Conservation (phyloP, 139 green algal species). For the Limnomonas spitsbergensis region DNA sequence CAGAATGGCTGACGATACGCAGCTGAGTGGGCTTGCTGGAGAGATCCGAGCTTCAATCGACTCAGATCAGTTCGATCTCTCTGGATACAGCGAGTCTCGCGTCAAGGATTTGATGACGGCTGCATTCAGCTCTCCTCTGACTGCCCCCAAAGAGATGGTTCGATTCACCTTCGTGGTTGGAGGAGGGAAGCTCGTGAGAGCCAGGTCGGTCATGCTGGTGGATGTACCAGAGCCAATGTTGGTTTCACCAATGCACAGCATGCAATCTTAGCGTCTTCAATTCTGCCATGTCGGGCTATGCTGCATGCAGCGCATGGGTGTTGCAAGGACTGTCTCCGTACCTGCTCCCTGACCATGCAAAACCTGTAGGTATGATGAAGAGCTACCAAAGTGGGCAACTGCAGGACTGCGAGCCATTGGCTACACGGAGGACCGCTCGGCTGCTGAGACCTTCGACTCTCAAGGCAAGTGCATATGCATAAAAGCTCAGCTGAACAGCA, state of each 20-base stretch:
- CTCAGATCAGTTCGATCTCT: constrained; percentile 17
- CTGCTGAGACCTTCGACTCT: constrained; percentile 12
- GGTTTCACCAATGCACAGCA: too few species aligned
- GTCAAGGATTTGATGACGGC: background rate
- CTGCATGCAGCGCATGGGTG: too few species aligned
- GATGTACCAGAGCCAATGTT: background rate
- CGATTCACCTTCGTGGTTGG: constrained; percentile 16
- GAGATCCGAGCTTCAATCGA: background rate
- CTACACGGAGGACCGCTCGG: constrained; percentile 12
- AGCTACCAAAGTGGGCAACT: constrained; percentile 13
- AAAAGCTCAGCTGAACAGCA: background rate
- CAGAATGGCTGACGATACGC: background rate
- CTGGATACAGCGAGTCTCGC: background rate
- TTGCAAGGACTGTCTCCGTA: too few species aligned
- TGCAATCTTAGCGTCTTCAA: too few species aligned
- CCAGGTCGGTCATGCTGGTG: background rate
- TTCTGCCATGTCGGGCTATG: too few species aligned
- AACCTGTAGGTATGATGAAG: constrained; percentile 15
- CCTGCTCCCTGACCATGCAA: too few species aligned
- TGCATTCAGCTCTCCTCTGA: constrained; percentile 15
- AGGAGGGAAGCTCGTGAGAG: constrained; percentile 12
- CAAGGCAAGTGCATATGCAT: constrained; percentile 6
- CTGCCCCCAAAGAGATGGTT: constrained; percentile 20
- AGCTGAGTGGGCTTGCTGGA: constrained; percentile 8
- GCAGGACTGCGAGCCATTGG: background rate